Conservation (phyloP, 2,329 filamentous ascomycete species). For the Pyricularia sp. region DNA sequence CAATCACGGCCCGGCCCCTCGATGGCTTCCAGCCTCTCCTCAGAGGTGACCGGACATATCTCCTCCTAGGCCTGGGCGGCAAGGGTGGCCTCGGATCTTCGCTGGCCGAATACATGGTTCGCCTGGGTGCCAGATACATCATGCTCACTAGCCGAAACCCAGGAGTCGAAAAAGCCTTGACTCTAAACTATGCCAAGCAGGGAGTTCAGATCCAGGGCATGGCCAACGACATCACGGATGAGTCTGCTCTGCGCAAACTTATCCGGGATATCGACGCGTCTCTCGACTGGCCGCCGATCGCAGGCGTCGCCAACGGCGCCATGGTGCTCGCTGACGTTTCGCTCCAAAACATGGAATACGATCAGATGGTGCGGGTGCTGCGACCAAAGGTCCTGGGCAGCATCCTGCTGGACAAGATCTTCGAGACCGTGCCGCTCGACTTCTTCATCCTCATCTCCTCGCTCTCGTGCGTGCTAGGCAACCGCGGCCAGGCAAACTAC, state of each 20-base stretch:
- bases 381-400: slow-evolving; percentile 16
- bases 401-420: slow-evolving; percentile 12
- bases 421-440: slow-evolving; percentile 8
- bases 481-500: slow-evolving; percentile 3
- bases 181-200: neutral
- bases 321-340: slow-evolving; percentile 1
- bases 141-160: slow-evolving; percentile 1
- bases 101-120: slow-evolving; percentile 25
- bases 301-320: slow-evolving; percentile 3
- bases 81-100: slow-evolving; percentile 20
- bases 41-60: slow-evolving; percentile 17
- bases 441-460: slow-evolving; percentile 7
- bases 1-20: neutral
- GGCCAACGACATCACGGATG: neutral
- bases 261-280: neutral
- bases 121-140: slow-evolving; percentile 19
- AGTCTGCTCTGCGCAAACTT: neutral
- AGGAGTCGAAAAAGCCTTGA: neutral
- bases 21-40: neutral
- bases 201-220: neutral
- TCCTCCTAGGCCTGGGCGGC: slow-evolving; percentile 20
- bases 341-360: neutral
- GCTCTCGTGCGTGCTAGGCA: neutral
- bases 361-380: neutral
- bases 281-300: neutral